Evolutionary conservation across 2,329 filamentous ascomycete species (phyloP).

Genomic region (Zymoseptoria ardabiliae): DNA sequence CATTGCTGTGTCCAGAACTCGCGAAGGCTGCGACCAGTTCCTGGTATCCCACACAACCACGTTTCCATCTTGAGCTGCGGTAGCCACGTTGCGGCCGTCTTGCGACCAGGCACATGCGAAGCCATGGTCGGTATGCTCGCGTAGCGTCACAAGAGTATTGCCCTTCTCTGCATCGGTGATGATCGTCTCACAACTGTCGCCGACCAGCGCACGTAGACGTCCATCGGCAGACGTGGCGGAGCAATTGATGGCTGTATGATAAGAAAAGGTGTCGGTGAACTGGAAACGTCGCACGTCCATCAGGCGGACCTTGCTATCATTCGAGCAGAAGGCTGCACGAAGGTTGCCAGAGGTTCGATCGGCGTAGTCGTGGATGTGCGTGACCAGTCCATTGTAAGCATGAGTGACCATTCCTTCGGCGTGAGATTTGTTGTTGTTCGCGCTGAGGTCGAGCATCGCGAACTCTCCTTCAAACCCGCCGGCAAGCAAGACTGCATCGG

Average conservation of each 20-base stretch:
- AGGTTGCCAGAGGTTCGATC: conserved; percentile 41
- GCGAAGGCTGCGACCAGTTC: conserved; percentile 52
- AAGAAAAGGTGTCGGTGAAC: conserved; percentile 50
- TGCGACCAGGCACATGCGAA: conserved; percentile 77
- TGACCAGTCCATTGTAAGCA: conserved; percentile 49
- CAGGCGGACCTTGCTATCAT: conserved; percentile 48
- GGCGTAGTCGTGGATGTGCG: conserved; percentile 49
- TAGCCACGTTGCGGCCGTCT: conserved; percentile 68
- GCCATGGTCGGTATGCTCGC: conserved; percentile 55
- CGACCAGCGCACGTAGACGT: conserved; percentile 64
- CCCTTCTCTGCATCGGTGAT: conserved; percentile 62
- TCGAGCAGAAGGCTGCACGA: conserved; percentile 50
- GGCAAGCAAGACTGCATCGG: conserved; percentile 36
- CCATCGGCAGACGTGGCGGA: conserved; percentile 64
- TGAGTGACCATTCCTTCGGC: conserved; percentile 44
- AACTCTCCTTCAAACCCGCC: conserved; percentile 54
- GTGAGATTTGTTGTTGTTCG: conserved; percentile 21
- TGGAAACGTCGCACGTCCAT: conserved; percentile 51
- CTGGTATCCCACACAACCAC: conserved; percentile 72
- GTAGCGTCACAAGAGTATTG: conserved; percentile 48
- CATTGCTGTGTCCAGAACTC: conserved; percentile 56
- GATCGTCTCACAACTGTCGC: conserved; percentile 57
- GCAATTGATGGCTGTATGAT: conserved; percentile 62
- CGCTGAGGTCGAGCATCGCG: conserved; percentile 34
- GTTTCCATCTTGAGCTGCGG: conserved; percentile 66